Percentiles rank a stretch among this genome's conserved stretches.
Conservation (phyloP, 73 alveolate species). For the Paramecium primaurelia region DNA sequence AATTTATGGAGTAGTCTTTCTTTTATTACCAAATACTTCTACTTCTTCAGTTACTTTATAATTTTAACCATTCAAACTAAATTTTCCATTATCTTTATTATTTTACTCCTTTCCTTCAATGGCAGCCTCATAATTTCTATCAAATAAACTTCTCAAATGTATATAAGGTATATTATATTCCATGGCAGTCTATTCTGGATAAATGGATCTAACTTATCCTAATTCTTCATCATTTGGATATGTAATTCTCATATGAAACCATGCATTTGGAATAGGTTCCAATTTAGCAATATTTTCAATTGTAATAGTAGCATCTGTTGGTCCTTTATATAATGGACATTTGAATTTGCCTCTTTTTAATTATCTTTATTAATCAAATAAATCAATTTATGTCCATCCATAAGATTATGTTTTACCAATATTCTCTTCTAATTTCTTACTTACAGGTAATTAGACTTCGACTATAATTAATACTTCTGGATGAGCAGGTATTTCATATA, state of each 20-base stretch:
- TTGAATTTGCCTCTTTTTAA: constrained; percentile 57
- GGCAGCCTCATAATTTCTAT: constrained; percentile 18
- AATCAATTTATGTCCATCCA: constrained; percentile 58
- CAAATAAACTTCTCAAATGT: constrained; percentile 53
- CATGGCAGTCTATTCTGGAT: constrained; percentile 58
- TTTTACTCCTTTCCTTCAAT: background rate
- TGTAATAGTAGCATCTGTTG: constrained; percentile 51
- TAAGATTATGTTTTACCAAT: constrained; percentile 34
- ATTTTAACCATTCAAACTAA: background rate
- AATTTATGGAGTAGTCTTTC: background rate
- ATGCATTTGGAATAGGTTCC: constrained; percentile 61
- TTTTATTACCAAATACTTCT: background rate
- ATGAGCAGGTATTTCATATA: constrained; percentile 49
- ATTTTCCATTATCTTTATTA: background rate
- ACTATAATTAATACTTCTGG: constrained; percentile 31
- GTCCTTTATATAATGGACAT: constrained; percentile 54
- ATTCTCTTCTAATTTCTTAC: constrained; percentile 48
- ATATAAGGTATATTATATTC: constrained; percentile 54
- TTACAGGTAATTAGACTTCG: constrained; percentile 41
- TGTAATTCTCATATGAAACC: constrained; percentile 50
- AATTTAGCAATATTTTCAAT: constrained; percentile 41
- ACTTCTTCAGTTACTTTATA: constrained; percentile 8
- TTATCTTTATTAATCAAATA: constrained; percentile 55
- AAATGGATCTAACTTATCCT: constrained; percentile 40
- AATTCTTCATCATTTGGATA: constrained; percentile 63